These are phyloP conservation scores for Sisymbrium altissimum DNA, from an alignment of 345 rosid species.

Conservation along the genomic window DNA sequence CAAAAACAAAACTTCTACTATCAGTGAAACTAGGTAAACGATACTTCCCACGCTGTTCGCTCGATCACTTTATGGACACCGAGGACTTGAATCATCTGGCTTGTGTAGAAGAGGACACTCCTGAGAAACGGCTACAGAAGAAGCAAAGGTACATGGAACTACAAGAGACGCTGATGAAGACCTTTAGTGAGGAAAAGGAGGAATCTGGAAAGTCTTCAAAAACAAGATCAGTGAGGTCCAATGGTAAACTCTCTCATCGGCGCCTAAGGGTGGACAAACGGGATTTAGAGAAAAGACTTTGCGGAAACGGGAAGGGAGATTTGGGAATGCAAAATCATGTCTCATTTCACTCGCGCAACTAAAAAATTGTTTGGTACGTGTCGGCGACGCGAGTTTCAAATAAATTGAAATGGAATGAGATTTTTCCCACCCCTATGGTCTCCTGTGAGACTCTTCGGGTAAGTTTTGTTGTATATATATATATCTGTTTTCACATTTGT, in stretches of 20 bases:
- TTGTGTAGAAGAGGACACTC: conserved; percentile 45
- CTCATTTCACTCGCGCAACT: neutral
- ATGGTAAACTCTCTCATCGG: conserved; percentile 13
- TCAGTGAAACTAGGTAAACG: conserved; percentile 76
- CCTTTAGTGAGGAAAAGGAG: conserved; percentile 63
- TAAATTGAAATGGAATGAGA: neutral
- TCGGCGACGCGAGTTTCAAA: too few species aligned
- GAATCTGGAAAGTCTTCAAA: conserved; percentile 49
- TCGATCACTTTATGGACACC: conserved; percentile 68
- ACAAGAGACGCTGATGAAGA: conserved; percentile 52
- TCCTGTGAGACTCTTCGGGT: neutral
- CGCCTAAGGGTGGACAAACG: conserved; percentile 15
- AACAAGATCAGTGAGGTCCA: conserved; percentile 12
- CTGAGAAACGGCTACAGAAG: conserved; percentile 50
- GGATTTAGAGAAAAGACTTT: neutral
- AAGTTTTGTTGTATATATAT: conserved; percentile 10
- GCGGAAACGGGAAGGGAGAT: neutral
- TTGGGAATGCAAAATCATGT: neutral
- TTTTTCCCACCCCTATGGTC: neutral
- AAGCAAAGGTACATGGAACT: conserved; percentile 56
- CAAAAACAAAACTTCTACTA: neutral
- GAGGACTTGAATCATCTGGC: conserved; percentile 61
- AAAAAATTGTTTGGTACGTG: neutral
- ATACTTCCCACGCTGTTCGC: conserved; percentile 77
- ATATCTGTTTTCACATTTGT: neutral